Conservation (phyloP, 768 basidiomycete genomes). For the button mushroom (Agaricus bisporus) region DNA sequence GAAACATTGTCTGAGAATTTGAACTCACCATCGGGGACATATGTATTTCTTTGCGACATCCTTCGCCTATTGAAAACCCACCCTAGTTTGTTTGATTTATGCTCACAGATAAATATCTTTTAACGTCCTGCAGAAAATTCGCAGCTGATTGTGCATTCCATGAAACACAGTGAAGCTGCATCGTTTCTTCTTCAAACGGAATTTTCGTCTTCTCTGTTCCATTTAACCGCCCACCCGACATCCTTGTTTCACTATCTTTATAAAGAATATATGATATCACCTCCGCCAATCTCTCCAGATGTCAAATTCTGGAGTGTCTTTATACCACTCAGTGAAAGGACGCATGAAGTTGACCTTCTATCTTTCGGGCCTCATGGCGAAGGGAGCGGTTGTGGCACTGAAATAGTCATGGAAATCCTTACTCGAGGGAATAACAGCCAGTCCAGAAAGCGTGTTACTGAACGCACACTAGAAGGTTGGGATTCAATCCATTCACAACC, state of each 20-base stretch:
- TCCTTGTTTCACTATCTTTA: constrained; percentile 64
- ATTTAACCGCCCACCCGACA: constrained; percentile 65
- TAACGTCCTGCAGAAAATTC: constrained; percentile 35
- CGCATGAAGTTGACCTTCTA: constrained; percentile 51
- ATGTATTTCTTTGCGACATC: constrained; percentile 44
- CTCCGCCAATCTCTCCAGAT: constrained; percentile 55
- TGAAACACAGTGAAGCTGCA: constrained; percentile 41
- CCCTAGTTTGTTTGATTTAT: constrained; percentile 36
- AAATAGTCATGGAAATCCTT: constrained; percentile 60
- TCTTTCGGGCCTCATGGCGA: constrained; percentile 52
- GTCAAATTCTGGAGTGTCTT: constrained; percentile 81
- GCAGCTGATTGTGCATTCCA: constrained; percentile 54
- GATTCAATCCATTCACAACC: constrained; percentile 24
- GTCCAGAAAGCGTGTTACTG: constrained; percentile 44
- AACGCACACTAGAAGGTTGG: constrained; percentile 66
- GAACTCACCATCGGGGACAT: constrained; percentile 46
- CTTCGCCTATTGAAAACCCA: constrained; percentile 38
- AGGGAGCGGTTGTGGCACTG: constrained; percentile 37
- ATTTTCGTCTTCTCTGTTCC: constrained; percentile 60
- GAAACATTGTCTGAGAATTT: constrained; percentile 60
- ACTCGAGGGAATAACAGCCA: constrained; percentile 36
- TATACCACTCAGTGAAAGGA: constrained; percentile 58
- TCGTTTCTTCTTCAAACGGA: constrained; percentile 51
- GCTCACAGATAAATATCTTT: not conserved
- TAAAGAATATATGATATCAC: constrained; percentile 62